These are phyloP conservation scores for Nakazawaea laoshanensis DNA, from an alignment of 805 yeast genomes.

Conservation along the genomic window DNA sequence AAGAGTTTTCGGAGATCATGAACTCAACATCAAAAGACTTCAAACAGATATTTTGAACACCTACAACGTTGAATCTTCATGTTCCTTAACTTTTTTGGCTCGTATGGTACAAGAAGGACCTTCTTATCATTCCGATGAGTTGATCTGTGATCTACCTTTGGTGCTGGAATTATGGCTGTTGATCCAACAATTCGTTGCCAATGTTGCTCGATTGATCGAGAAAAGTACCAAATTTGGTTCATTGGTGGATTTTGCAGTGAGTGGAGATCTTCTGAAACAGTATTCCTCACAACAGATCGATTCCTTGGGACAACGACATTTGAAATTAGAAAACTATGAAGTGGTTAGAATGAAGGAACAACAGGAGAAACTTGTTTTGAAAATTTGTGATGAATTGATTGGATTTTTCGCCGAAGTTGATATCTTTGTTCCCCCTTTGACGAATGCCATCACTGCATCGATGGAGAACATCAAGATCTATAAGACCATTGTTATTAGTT, in stretches of 20 bases:
- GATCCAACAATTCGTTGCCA: constrained; percentile 30
- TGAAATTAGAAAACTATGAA: constrained; percentile 35
- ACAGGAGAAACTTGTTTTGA: constrained; percentile 17
- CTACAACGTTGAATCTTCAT: constrained; percentile 4
- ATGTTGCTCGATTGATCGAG: constrained; percentile 24
- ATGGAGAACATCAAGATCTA: constrained; percentile 41
- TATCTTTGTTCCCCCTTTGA: constrained; percentile 52
- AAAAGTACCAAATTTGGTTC: constrained; percentile 45
- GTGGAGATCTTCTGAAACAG: constrained; percentile 33
- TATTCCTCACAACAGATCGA: constrained; percentile 14
- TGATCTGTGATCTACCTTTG: constrained; percentile 36
- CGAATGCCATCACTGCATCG: constrained; percentile 46
- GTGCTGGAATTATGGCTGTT: constrained; percentile 55
- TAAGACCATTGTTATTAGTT: constrained; percentile 22
- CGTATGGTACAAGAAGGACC: constrained; percentile 2
- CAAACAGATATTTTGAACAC: constrained; percentile 23
- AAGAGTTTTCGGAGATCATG: constrained; percentile 31
- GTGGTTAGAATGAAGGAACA: constrained; percentile 26
- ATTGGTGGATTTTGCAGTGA: constrained; percentile 44
- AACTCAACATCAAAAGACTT: constrained; percentile 28
- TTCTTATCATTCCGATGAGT: neutral
- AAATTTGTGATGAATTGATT: constrained; percentile 20
- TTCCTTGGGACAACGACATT: constrained; percentile 26
- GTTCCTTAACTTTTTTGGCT: constrained; percentile 5
- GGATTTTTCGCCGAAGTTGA: constrained; percentile 19